Evolutionary conservation across 805 yeast species (phyloP), one percentile per base, ranked within the genome.

Genomic region (Pichia sporocuriosa): DNA sequence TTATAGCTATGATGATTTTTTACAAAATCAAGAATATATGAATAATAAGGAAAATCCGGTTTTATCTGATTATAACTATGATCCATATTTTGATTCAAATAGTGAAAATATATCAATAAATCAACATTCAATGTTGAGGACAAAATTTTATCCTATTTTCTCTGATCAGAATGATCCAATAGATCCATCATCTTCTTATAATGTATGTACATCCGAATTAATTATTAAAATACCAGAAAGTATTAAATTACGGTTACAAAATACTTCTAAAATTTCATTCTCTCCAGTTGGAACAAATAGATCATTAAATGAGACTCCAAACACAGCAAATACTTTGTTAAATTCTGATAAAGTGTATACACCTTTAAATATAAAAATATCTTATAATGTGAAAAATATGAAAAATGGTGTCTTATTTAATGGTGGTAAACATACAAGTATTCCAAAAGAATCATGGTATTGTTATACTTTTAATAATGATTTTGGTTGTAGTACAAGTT

Each of bases 381-480:
- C 74, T 43, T 90, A 84, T 56, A 70, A 68, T 39, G 58, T 84
- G 9, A 65, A 66, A 34, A 81, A 82, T 46, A 84, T 90, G 2
- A 73, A 71, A 31, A 76, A 79, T 44, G 97, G 97, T 8, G 61
- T 93, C 13, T 70, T 73, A 37, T 93, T 93, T 58, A 78, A 80
- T 28, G 84, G 86, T 13, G 78, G 80, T 10, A 58, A 62, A 10
- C 67, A 71, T 35, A 66, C 79, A 2, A 67, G 69, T 47, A 58
- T 69, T 44, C 62, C 69, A 15, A 59, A 58, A 40, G 60, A 66
- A 27, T 62, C 65, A 35, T 87, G 96, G 95, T 93, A 82, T 54
- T 94, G 86, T 2, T 88, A 84, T 60, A 90, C 97, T 0, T 69
- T 77, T 2, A 89, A 90, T 55, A 71, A 85, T 4, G 88, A 86